Conservation (phyloP, 192 early-diverging fungal species). For the Coemansia reversa region DNA sequence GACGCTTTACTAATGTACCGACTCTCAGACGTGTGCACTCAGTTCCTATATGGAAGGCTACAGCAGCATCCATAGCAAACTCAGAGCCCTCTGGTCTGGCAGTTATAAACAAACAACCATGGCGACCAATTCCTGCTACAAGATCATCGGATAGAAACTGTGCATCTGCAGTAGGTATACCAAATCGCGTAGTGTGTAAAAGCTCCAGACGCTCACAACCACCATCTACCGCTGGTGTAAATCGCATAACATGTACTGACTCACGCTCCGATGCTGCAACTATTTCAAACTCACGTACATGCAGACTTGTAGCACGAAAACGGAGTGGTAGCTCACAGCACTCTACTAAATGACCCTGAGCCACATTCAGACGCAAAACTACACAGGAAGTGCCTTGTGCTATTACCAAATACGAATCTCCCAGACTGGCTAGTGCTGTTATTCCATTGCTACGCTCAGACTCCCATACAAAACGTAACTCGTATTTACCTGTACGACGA, state of each 20-base stretch:
- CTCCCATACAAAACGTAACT: constrained; percentile 49
- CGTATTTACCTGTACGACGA: constrained; percentile 11
- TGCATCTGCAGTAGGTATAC: constrained; percentile 31
- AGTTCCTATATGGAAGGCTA: constrained; percentile 33
- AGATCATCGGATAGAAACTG: constrained; percentile 21
- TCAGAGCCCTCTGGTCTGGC: constrained; percentile 7
- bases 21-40: constrained; percentile 25
- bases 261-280: constrained; percentile 40
- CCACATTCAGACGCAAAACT: constrained; percentile 40
- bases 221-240: constrained; percentile 9
- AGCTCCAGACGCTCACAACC: constrained; percentile 18
- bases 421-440: constrained; percentile 29
- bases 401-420: constrained; percentile 42
- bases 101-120: constrained; percentile 27
- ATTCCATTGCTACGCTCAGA: constrained; percentile 31
- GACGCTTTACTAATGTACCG: constrained; percentile 14
- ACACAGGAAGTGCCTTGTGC: constrained; percentile 19
- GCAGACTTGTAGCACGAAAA: constrained; percentile 22
- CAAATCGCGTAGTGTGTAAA: constrained; percentile 34
- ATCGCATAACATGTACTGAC: constrained; percentile 29
- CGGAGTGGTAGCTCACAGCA: constrained; percentile 32
- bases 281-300: constrained; percentile 25
- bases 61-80: constrained; percentile 38
- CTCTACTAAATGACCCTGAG: constrained; percentile 31
- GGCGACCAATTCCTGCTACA: constrained; percentile 27